Evolutionary conservation across 805 yeast genomes (phyloP).

Genomic region (Sporopachydermia quercuum): DNA sequence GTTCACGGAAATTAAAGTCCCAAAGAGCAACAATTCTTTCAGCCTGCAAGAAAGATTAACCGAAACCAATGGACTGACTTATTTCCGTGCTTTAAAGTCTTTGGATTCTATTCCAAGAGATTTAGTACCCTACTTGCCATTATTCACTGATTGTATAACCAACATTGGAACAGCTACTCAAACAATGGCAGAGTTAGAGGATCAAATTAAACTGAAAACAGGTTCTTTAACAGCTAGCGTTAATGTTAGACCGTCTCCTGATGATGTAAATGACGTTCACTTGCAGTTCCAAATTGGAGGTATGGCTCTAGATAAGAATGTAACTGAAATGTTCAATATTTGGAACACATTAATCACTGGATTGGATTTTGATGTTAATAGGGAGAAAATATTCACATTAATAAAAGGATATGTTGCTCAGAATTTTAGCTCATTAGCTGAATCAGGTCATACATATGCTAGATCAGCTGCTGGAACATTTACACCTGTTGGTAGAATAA

Average conservation of each 20-base stretch:
- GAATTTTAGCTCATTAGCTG: slow-evolving; percentile 66
- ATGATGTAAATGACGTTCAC: slow-evolving; percentile 28
- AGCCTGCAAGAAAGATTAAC: slow-evolving; percentile 34
- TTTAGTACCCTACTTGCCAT: slow-evolving; percentile 53
- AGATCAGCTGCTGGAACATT: slow-evolving; percentile 50
- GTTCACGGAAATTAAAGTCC: slow-evolving; percentile 8
- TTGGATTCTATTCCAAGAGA: slow-evolving; percentile 44
- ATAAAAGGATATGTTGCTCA: slow-evolving; percentile 65
- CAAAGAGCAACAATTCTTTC: slow-evolving; percentile 20
- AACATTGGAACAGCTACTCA: slow-evolving; percentile 70
- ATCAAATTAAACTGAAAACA: slow-evolving; percentile 64
- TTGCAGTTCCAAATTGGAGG: slow-evolving; percentile 50
- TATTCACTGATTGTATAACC: slow-evolving; percentile 68
- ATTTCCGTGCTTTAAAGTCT: slow-evolving; percentile 52
- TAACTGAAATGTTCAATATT: slow-evolving; percentile 42
- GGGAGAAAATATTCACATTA: slow-evolving; percentile 57
- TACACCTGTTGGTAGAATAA: slow-evolving; percentile 42
- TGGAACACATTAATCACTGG: slow-evolving; percentile 54
- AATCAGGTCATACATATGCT: slow-evolving; percentile 80
- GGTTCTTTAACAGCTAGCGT: slow-evolving; percentile 70
- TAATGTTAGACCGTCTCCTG: slow-evolving; percentile 41
- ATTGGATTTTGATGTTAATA: slow-evolving; percentile 47
- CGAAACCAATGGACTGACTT: slow-evolving; percentile 70
- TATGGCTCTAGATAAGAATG: slow-evolving; percentile 51
- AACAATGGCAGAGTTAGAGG: slow-evolving; percentile 70